Evolutionary conservation across 2,329 filamentous ascomycete species (phyloP).

Genomic region (Trichoderma guizhouense): DNA sequence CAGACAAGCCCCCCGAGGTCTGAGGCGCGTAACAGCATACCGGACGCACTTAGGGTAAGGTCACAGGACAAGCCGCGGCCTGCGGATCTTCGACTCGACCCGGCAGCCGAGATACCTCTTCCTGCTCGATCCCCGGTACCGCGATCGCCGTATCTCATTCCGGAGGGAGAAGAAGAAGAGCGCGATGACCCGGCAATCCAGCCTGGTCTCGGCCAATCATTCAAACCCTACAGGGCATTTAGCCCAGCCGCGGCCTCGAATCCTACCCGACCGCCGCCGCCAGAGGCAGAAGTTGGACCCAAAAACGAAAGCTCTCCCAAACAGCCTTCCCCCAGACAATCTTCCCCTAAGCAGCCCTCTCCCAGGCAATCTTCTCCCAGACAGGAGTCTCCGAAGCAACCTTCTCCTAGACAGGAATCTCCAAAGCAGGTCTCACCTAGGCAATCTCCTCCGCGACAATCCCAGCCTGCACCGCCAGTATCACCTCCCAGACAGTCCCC

Average conservation of each 20-base stretch:
- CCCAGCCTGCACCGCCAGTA: neutral
- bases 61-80: constrained; percentile 41
- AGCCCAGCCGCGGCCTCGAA: neutral
- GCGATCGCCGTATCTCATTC: constrained; percentile 29
- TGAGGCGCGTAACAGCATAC: constrained; percentile 36
- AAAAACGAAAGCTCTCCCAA: constrained; percentile 21
- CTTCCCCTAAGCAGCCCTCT: neutral
- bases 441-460: neutral
- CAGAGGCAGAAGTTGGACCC: constrained; percentile 2
- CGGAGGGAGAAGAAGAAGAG: constrained; percentile 23
- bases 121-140: constrained; percentile 26
- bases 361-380: neutral
- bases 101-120: constrained; percentile 27
- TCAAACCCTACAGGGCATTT: constrained; percentile 19
- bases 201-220: constrained; percentile 21
- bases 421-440: neutral
- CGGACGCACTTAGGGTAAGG: constrained; percentile 46
- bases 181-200: constrained; percentile 26
- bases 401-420: neutral
- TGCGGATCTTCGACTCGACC: constrained; percentile 34
- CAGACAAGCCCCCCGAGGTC: constrained; percentile 44
- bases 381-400: neutral
- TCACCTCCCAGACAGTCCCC: neutral
- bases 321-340: constrained; percentile 5
- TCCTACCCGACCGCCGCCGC: constrained; percentile 1